Base-by-base conservation (phyloP, 2,329 filamentous ascomycete genomes). In the Colletotrichum spaethianum region DNA sequence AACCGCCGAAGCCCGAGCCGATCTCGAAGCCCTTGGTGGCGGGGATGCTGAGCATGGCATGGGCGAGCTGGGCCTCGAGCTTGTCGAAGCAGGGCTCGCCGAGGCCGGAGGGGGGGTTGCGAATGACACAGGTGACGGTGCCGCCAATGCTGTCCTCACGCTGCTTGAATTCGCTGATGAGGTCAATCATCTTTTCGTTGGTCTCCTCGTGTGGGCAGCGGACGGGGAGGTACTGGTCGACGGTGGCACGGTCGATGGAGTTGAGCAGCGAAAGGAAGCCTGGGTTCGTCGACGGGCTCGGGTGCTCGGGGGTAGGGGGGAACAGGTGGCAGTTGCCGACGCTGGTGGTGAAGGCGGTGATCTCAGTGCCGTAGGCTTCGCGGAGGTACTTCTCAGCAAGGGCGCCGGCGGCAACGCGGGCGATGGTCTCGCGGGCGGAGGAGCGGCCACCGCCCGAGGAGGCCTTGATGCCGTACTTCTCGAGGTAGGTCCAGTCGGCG, bases 31-130 rank as follows among this genome's bases (percentile, higher is more conserved):
- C 96, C 85, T 98, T 99, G 46, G 93, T 96, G 4, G 96, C 95
- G 6, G 96, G 96, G 77, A 98, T 98, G 80, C 91, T 94, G 74
- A 98, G 89, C 94, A 99, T 98, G 61, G 94, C 96, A 79, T 98
- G 96, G 33, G 91, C 95, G 57, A 99, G 91, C 80, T 90, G 90
- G 9, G 96, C 96, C 86, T 99, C 95, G 55, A 98, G 88, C 86
- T 98, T 98, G 83, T 97, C 94, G 82, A 99, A 98, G 82, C 91
- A 93, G 0, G 96, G 96, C 87, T 98, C 96, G 72, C 96, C 96
- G 3, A 98, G 89, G 0, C 96, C 96, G 50, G 90, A 89, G 36
- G 96, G 96, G 9, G 91, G 90, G 79, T 97, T 96, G 75, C 93
- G 90, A 79, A 98, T 95, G 48, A 98, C 93, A 78, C 96, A 98